Base-by-base conservation (phyloP, 805 yeast genomes). In the Allodekkera sacchari region DNA sequence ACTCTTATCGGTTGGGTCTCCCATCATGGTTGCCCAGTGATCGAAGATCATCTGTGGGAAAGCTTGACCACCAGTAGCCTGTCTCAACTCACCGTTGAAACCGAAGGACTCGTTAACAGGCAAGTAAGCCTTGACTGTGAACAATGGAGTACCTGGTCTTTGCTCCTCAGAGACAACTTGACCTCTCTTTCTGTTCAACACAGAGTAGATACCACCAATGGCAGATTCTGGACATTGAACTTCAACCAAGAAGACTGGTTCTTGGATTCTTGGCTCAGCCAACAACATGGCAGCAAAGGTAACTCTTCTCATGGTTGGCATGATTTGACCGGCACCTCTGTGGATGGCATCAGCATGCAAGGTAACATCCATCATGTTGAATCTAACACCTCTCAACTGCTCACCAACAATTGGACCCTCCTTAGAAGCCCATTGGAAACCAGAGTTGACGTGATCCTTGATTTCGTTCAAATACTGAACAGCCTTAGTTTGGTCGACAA, bases 51-150 rank as follows among this genome's bases (percentile, higher is more conserved):
- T 77, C 76, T 89, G 97, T 73, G 98, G 98, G 98, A 89, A 89
- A 68, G 98, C 98, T 79, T 89, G 98, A 71, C 98, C 98, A 83
- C 96, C 96, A 62, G 98, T 89, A 63, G 97, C 96, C 75, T 89
- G 96, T 79, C 98, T 85, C 64, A 89, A 82, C 62, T 88, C 95
- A 76, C 94, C 92, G 58, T 95, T 82, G 95, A 89, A 89, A 83
- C 98, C 98, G 82, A 92, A 89, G 39, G 98, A 89, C 78, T 92
- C 98, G 74, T 89, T 92, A 56, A 89, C 96, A 66, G 98, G 98
- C 74, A 89, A 78, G 95, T 87, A 83, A 59, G 98, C 98, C 85
- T 89, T 92, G 69, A 89, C 94, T 59, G 95, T 87, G 80, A 92
- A 92, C 76, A 92, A 78, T 71, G 98, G 97, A 56, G 98, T 89